Base-by-base conservation (phyloP, 2,329 filamentous ascomycete species). In the Metarhizium anisopliae region DNA sequence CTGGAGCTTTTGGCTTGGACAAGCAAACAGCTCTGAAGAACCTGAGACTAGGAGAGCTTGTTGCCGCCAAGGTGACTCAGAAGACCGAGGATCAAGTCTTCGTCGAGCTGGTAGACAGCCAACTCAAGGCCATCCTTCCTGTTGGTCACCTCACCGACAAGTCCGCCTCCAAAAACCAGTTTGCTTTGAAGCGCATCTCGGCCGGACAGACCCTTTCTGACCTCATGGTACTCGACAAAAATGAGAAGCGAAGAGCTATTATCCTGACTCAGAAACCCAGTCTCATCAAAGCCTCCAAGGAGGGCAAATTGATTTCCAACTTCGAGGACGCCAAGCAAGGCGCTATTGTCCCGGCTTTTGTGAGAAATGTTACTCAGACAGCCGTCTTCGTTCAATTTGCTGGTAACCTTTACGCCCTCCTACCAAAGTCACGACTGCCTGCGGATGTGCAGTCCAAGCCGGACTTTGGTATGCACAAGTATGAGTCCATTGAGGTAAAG, bases 351-450 rank as follows among this genome's bases (percentile, higher is more conserved):
- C 81, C 84, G 57, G 93, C 92, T 6, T 96, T 93, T 63, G 84
- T 99, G 30, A 85, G 86, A 58, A 95, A 94, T 64, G 87, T 96
- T 53, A 92, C 90, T 0, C 74, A 82, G 2, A 89, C 87, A 8
- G 90, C 89, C 47, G 78, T 92, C 11, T 97, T 96, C 64, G 82
- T 96, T n/a, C 87, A 95, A 65, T 96, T 96, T 68, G 84, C 85
- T 45, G 87, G 85, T 62, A 84, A 82, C 38, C 72, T 95, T 18
- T 87, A 84, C 50, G 93, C 89, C 14, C 74, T 96, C 47, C 75
- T 96, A 35, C 90, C 91, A 42, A 93, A 89, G 71, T 83, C 83
- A 20, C 85, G 91, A 64, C 77, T 99, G 51, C 78, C 86, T 2
- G 77, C 83, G n/a, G 88, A 90, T 42, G 81, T 82, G 60, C 79